These are phyloP conservation scores for Paxillus involutus DNA, from an alignment of 768 basidiomycete genomes.

Conservation along the genomic window DNA sequence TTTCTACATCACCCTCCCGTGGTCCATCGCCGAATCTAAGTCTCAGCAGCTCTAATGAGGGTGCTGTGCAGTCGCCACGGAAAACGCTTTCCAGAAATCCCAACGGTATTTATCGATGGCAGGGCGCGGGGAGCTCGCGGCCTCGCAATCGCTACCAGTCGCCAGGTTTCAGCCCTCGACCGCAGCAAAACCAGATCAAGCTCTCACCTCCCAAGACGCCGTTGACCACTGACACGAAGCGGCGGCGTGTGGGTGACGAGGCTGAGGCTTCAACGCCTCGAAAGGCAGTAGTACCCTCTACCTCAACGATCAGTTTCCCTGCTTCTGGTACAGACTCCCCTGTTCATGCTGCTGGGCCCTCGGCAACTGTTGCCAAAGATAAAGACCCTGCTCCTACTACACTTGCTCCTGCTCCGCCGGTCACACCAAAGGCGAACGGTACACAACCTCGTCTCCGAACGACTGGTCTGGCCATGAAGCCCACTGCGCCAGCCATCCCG, in stretches of 20 bases:
- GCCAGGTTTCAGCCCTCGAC: constrained; percentile 65
- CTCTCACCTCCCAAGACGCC: constrained; percentile 39
- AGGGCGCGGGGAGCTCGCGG: constrained; percentile 74
- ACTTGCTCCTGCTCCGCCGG: constrained; percentile 17
- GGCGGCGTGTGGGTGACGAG: constrained; percentile 58
- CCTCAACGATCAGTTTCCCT: constrained; percentile 24
- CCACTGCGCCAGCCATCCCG: constrained; percentile 62
- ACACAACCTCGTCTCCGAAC: constrained; percentile 39
- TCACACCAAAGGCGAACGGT: constrained; percentile 28
- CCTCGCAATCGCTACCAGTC: constrained; percentile 70
- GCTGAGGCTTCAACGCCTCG: constrained; percentile 36
- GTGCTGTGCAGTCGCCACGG: constrained; percentile 36
- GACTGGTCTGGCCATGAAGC: constrained; percentile 41
- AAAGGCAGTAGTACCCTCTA: constrained; percentile 27
- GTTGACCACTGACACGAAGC: constrained; percentile 51
- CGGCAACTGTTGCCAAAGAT: constrained; percentile 27
- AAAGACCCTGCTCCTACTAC: constrained; percentile 25
- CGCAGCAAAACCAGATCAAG: constrained; percentile 45
- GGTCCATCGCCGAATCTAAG: constrained; percentile 23
- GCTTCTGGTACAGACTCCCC: constrained; percentile 32
- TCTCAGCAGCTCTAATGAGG: constrained; percentile 7
- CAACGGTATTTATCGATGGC: constrained; percentile 72
- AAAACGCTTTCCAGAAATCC: constrained; percentile 68
- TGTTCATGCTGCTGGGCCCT: constrained; percentile 24
- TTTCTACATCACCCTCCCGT: constrained; percentile 44